Base-by-base conservation (phyloP, 140 eudicot species). In the Artemisia princeps region DNA sequence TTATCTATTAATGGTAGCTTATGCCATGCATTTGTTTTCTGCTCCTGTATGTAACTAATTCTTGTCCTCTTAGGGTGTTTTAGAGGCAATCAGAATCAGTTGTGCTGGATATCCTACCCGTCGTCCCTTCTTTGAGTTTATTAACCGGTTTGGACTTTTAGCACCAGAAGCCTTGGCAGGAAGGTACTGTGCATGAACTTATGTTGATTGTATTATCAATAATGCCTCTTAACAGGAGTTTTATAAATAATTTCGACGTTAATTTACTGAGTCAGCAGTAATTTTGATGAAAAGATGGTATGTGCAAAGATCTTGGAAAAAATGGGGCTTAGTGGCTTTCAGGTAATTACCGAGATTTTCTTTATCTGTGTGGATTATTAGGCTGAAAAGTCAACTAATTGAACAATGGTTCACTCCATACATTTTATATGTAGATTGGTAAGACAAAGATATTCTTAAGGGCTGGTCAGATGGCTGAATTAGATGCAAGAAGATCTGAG, bases 71-170 rank as follows among this genome's bases (percentile, higher is more conserved):
- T 78, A 92, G 99, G 99, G 99, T 76, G 99, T 92, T 74, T 65
- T 92, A 77, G 99, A 92, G 86, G 99, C 99, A 80, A 92, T 92
- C 77, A 82, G 99, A 77, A 92, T 92, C 70, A 92, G 99, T 74
- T 88, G 96, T 80, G 99, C 99, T 37, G 99, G 99, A 44, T 92
- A 78, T 72, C 99, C 99, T 67, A 92, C 99, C 74, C 99, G 99
- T 17, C 96, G 96, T 64, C 82, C 95, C 63, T 92, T 88, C 79
- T 92, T 92, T 75, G 99, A 92, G 68, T 92, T 92, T 70, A 74
- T 92, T 69, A 84, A 92, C 79, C 84, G 99, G 84, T 92, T 92
- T 73, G 99, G 99, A 72, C 74, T 92, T 59, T 96, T 92, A 72
- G 96, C 90, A 22, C 86, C 96, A 6, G 96, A 88, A 80, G 81